phyloP scores from a whole-genome alignment of 768 basidiomycete genomes.

The Hygrocybe coccinea region DNA sequence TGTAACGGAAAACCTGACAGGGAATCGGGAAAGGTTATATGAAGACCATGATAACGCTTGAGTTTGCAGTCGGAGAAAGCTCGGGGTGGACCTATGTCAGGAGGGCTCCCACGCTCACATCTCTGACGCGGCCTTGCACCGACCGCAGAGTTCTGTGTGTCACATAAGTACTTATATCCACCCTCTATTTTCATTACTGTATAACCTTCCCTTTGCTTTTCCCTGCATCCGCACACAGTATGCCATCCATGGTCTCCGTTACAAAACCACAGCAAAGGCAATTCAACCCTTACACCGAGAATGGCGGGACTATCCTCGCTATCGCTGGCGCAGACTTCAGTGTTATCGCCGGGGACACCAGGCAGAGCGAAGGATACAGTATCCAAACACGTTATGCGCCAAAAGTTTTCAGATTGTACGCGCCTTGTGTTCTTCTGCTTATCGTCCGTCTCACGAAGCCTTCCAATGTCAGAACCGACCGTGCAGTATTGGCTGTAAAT shows the following conservation, averaged over 20 bases:
- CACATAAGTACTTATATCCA: background rate
- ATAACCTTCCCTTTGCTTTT: background rate
- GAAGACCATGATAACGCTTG: too few relatives aligned
- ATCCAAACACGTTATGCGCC: conserved; percentile 98
- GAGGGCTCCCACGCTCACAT: background rate
- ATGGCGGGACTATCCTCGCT: conserved; percentile 94
- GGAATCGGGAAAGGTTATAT: too few relatives aligned
- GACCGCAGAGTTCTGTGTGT: background rate
- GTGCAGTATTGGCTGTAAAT: conserved; percentile 89
- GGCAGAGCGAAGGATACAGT: conserved; percentile 94
- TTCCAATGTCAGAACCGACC: conserved; percentile 65
- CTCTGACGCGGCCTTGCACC: background rate
- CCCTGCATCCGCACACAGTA: background rate
- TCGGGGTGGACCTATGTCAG: too few relatives aligned
- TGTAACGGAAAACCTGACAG: too few relatives aligned
- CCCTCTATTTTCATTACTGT: background rate
- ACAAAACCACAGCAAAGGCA: conserved; percentile 45
- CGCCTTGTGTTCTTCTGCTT: conserved; percentile 4
- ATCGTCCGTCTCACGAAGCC: conserved; percentile 6
- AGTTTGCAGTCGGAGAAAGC: too few relatives aligned
- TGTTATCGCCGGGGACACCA: conserved; percentile 94
- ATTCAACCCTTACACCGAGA: conserved; percentile 89
- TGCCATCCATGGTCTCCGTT: background rate
- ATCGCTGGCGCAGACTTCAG: conserved; percentile 91
- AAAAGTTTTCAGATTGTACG: conserved; percentile 91